phyloP scores from a whole-genome alignment of 2,329 filamentous ascomycete genomes.

The Epichloe gansuensis region DNA sequence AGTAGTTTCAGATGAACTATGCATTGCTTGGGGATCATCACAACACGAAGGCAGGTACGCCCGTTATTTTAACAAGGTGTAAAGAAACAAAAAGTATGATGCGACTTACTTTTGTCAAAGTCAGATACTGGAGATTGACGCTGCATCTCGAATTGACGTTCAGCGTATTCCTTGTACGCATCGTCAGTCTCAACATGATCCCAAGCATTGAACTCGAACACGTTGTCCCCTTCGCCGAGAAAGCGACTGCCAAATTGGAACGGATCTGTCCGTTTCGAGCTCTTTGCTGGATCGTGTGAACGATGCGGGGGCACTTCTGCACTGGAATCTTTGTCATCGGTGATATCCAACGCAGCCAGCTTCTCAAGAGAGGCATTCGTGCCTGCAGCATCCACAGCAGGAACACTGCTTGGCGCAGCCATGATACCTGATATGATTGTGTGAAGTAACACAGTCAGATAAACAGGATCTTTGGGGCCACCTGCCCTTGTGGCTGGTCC shows the following conservation, averaged over 20 bases:
- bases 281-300: conserved; percentile 58
- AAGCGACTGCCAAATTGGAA: conserved; percentile 91
- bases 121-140: conserved; percentile 77
- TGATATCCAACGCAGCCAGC: conserved; percentile 15
- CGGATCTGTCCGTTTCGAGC: conserved; percentile 77
- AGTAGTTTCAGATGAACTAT: conserved; percentile 61
- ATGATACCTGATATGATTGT: conserved; percentile 1
- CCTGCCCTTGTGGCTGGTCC: neutral
- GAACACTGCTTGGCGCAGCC: conserved; percentile 11
- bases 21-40: conserved; percentile 47
- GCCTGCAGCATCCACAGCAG: conserved; percentile 9
- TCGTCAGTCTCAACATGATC: conserved; percentile 93
- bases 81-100: neutral
- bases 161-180: conserved; percentile 72
- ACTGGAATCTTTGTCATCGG: neutral
- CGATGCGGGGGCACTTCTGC: conserved; percentile 43
- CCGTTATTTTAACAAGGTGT: neutral
- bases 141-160: conserved; percentile 75
- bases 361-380: conserved; percentile 12
- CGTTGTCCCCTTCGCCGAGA: conserved; percentile 72
- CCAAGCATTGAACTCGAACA: conserved; percentile 98
- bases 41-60: conserved; percentile 21
- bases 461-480: neutral
- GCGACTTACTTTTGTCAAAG: conserved; percentile 67
- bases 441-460: neutral